Base-by-base conservation (phyloP, 805 yeast species). In the Debaryomyces prosopidis region DNA sequence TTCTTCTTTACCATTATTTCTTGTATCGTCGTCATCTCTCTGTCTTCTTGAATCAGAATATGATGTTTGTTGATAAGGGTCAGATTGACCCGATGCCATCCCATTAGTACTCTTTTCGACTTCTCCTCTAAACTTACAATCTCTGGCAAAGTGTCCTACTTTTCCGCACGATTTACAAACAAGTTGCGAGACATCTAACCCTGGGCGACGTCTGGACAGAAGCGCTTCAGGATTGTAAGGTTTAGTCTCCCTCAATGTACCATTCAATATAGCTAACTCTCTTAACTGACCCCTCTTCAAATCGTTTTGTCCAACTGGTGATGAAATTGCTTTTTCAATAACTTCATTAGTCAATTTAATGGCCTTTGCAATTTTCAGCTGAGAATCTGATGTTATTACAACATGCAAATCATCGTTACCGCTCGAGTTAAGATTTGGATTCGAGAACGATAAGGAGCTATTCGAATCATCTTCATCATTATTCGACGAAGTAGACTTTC, bases 281-380 rank as follows among this genome's bases (percentile, higher is more conserved):
- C 96, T 78, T 48, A 94, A 75, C 65, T 94, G 99, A 36, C 85
- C 89, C 47, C 97, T 75, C 59, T 94, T 94, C 62, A 88, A 75
- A 51, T 89, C 96, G 64, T 92, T 94, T 61, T 89, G 95, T 1
- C 96, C 97, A 51, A 87, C 92, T 1, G 99, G 99, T 0, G 96
- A 82, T 15, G 82, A 76, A 1, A 91, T 87, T 0, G 97, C 97
- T 50, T 84, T 85, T 44, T 87, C 81, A 12, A 95, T 82, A 42
- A 94, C 81, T 45, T 80, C 80, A 55, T 89, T 81, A 44, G 95
- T 84, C 14, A 85, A 77, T 51, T 78, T 77, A 30, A 87, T 76
- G 9, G 96, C 99, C 48, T 78, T 80, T 27, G 81, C 80, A 31
- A 92, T 79, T 57, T 85, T 86, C 32, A 82, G 91, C 49, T 82